phyloP scores from a whole-genome alignment of 2,329 filamentous ascomycete species.

The Phoma sp. region DNA sequence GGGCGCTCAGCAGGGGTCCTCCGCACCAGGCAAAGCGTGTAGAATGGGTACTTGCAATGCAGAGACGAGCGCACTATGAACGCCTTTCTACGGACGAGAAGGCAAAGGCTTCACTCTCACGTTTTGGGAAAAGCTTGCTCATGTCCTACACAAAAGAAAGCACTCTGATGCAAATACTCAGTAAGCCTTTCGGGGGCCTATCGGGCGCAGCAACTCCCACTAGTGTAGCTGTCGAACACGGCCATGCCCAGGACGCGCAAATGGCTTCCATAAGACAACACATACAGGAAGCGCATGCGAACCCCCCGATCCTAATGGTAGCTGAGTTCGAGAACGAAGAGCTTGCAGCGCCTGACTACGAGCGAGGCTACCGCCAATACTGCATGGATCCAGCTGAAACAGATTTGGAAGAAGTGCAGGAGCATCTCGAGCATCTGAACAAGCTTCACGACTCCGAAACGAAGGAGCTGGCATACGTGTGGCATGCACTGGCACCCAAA shows the following conservation, averaged over 20 bases:
- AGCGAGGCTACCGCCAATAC: constrained; percentile 22
- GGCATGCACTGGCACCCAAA: constrained; percentile 21
- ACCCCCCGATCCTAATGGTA: constrained; percentile 17
- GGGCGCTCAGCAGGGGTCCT: background rate
- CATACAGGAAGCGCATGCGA: constrained; percentile 10
- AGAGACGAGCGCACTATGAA: constrained; percentile 6
- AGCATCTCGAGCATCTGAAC: constrained; percentile 23
- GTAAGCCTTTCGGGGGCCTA: constrained; percentile 6
- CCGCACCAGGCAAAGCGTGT: constrained; percentile 5
- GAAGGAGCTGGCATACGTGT: constrained; percentile 23
- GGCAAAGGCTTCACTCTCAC: constrained; percentile 21
- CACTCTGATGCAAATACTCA: constrained; percentile 1
- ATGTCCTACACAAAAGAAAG: constrained; percentile 9
- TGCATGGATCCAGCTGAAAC: constrained; percentile 11
- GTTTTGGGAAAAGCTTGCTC: constrained; percentile 17
- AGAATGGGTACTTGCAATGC: constrained; percentile 1
- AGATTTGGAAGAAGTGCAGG: constrained; percentile 18
- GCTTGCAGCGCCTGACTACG: constrained; percentile 25
- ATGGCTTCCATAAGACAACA: background rate
- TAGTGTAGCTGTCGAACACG: background rate
- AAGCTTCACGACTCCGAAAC: constrained; percentile 10
- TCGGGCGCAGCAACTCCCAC: background rate
- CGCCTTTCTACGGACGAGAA: constrained; percentile 16
- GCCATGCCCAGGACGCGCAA: background rate
- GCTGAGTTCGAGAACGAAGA: constrained; percentile 22